Evolutionary conservation across 2,329 filamentous ascomycete genomes (phyloP).

Genomic region (Plenodomus lindquistii): DNA sequence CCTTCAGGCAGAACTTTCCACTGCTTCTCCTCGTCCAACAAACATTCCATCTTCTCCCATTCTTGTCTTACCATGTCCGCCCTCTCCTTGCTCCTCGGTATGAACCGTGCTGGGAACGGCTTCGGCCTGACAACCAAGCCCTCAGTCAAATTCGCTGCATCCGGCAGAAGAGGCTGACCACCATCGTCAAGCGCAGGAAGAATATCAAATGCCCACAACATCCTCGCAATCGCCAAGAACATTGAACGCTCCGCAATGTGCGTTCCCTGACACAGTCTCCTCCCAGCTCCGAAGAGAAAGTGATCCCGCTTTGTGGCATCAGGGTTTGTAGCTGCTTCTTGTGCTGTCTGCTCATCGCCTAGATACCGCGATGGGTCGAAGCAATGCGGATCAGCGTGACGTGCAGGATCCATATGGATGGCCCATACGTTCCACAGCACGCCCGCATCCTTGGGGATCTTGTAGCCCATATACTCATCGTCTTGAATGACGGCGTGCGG

Average conservation of each 20-base stretch:
- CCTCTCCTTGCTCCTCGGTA: constrained; percentile 13
- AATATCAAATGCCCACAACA: constrained; percentile 42
- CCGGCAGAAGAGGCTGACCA: constrained; percentile 12
- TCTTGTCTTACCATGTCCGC: constrained; percentile 11
- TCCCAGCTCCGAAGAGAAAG: constrained; percentile 45
- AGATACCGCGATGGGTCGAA: constrained; percentile 52
- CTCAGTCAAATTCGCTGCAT: constrained; percentile 18
- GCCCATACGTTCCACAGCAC: constrained; percentile 43
- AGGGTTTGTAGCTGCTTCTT: constrained; percentile 38
- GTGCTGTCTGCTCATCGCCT: constrained; percentile 29
- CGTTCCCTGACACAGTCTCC: constrained; percentile 45
- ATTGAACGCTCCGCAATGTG: constrained; percentile 42
- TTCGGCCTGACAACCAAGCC: constrained; percentile 22
- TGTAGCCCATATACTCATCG: constrained; percentile 39
- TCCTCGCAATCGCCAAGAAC: constrained; percentile 34
- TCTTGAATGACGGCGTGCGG: constrained; percentile 31
- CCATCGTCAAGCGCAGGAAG: background rate
- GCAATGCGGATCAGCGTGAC: constrained; percentile 46
- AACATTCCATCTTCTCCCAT: constrained; percentile 19
- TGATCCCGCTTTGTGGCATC: constrained; percentile 37
- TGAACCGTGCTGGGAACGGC: constrained; percentile 20
- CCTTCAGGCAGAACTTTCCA: constrained; percentile 26
- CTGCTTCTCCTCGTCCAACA: constrained; percentile 22
- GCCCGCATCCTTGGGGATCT: constrained; percentile 44
- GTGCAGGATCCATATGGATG: constrained; percentile 44